These are phyloP conservation scores for Trametes coccinea DNA, from an alignment of 768 basidiomycete species.

Conservation along the genomic window DNA sequence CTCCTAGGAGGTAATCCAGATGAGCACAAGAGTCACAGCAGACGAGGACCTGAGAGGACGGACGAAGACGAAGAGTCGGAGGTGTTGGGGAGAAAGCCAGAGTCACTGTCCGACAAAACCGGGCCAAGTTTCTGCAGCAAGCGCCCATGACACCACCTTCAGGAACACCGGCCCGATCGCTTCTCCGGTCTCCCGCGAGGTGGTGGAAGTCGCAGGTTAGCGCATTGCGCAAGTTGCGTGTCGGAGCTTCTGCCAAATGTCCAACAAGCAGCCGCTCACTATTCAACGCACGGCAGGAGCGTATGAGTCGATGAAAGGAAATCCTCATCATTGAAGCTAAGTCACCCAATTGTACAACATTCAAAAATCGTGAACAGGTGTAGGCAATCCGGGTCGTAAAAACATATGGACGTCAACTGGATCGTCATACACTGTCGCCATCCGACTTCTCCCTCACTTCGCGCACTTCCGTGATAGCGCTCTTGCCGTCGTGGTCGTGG, in stretches of 20 bases:
- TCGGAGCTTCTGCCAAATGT: too few species aligned
- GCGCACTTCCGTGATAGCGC: slow-evolving; percentile 14
- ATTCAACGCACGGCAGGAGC: too few species aligned
- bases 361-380: background rate
- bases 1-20: too few species aligned
- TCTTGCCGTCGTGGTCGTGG: slow-evolving; percentile 21
- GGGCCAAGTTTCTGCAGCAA: background rate
- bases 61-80: background rate
- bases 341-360: slow-evolving; percentile 2
- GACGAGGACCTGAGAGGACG: background rate
- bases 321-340: too few species aligned
- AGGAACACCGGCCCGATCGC: too few species aligned
- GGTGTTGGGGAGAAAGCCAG: background rate
- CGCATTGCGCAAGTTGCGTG: too few species aligned
- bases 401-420: background rate
- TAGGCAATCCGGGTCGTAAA: background rate
- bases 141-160: background rate
- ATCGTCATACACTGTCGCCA: slow-evolving; percentile 14
- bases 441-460: slow-evolving; percentile 26
- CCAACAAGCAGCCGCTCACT: too few species aligned
- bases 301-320: background rate
- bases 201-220: too few species aligned
- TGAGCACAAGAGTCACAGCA: too few species aligned
- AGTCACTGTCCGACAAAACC: slow-evolving; percentile 3
- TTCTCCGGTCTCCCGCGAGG: too few species aligned